Conservation (phyloP, 139 green algal species). For the Closterium sp. region DNA sequence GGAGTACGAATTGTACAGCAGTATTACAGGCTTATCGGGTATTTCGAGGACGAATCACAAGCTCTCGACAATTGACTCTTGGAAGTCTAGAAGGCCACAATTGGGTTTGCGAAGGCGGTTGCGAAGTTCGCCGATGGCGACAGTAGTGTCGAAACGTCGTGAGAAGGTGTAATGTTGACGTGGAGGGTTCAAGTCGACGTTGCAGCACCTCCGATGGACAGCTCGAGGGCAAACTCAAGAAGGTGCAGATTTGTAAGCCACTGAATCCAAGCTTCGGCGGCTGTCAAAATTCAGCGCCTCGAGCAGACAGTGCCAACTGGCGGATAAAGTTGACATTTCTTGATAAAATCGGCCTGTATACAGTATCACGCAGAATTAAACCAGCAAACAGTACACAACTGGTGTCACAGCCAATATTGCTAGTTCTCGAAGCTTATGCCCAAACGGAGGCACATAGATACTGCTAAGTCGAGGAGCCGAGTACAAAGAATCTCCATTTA, state of each 20-base stretch:
- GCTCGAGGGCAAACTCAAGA: neutral
- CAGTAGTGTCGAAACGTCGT: neutral
- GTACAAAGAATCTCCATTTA: no score
- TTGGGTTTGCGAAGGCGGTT: neutral
- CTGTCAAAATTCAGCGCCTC: neutral
- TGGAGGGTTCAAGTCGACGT: neutral
- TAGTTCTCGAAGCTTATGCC: no score
- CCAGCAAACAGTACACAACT: no score
- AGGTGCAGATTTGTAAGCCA: neutral
- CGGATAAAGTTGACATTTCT: neutral
- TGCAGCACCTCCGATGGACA: no score
- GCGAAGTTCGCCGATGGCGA: neutral
- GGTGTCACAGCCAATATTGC: no score
- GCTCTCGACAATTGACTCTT: neutral
- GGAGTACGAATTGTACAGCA: neutral
- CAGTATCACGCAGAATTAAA: no score
- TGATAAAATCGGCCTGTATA: no score
- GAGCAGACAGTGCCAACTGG: neutral
- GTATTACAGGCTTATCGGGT: neutral
- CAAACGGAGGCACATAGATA: no score
- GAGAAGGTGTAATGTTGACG: neutral
- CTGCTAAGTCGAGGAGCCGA: no score
- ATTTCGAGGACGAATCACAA: neutral
- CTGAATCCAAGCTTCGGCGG: neutral
- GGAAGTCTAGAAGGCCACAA: neutral